phyloP scores from a whole-genome alignment of 208 protist genomes.

The Wallacemonas sp. region DNA sequence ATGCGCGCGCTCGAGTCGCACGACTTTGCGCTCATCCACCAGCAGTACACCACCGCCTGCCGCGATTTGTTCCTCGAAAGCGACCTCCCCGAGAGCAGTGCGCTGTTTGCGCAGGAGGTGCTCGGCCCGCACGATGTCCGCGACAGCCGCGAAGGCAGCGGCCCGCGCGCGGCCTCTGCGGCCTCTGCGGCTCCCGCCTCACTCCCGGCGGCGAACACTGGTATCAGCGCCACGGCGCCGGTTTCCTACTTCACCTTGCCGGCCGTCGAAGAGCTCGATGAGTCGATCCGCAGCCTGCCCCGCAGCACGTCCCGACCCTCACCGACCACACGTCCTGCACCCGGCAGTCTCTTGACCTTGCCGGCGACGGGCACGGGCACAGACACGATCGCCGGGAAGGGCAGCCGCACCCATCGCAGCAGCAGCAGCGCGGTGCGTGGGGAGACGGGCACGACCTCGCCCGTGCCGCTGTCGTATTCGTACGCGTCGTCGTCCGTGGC shows the following conservation, averaged over 20 bases:
- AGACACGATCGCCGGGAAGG: too few relatives aligned
- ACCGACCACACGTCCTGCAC: too few relatives aligned
- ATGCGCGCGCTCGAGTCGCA: slow-evolving; percentile 12
- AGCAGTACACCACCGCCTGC: slow-evolving; percentile 13
- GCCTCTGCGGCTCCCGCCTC: too few relatives aligned
- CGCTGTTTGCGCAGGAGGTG: slow-evolving; percentile 12
- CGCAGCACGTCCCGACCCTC: not conserved
- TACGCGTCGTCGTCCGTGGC: not conserved
- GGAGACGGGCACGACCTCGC: not conserved
- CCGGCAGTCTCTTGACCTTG: too few relatives aligned
- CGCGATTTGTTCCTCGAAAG: not conserved
- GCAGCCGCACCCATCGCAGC: too few relatives aligned
- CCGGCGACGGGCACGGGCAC: too few relatives aligned
- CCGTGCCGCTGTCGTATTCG: not conserved
- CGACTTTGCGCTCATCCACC: slow-evolving; percentile 10
- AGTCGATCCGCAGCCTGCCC: not conserved
- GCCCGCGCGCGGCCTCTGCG: not conserved
- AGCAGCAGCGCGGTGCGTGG: not conserved
- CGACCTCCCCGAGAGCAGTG: not conserved
- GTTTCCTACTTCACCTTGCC: slow-evolving; percentile 12
- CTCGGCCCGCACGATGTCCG: slow-evolving; percentile 1
- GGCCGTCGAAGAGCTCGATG: slow-evolving; percentile 7
- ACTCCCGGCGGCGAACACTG: too few relatives aligned
- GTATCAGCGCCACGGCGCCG: too few relatives aligned
- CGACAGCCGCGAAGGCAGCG: not conserved